Evolutionary conservation across 2,329 filamentous ascomycete species (phyloP).

Genomic region (Colletotrichum sp.): DNA sequence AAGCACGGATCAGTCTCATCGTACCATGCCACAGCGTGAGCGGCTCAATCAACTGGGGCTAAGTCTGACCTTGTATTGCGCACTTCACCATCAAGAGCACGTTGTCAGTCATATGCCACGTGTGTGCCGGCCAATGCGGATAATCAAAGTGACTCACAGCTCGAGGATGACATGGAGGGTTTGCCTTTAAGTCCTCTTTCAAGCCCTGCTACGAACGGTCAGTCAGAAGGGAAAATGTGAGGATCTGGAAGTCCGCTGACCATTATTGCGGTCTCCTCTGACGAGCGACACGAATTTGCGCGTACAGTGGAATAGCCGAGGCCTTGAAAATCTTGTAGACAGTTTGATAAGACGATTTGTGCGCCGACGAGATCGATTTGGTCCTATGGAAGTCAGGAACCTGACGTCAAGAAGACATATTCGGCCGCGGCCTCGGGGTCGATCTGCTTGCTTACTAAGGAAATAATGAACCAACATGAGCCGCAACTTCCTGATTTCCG

Average conservation of each 20-base stretch:
- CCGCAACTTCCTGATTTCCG: not conserved
- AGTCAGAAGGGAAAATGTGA: not conserved
- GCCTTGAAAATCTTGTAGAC: not conserved
- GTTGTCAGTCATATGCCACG: not conserved
- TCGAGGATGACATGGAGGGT: conserved; percentile 84
- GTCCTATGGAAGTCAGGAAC: not conserved
- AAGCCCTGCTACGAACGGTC: conserved; percentile 32
- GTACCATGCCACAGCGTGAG: not conserved
- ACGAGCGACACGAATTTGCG: not conserved
- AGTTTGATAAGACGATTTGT: not conserved
- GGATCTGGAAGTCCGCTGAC: not conserved
- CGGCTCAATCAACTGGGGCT: not conserved
- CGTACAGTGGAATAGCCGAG: not conserved
- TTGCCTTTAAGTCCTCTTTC: conserved; percentile 73
- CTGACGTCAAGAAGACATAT: not conserved
- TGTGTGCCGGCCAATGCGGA: not conserved
- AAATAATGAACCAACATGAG: not conserved
- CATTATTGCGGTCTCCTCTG: not conserved
- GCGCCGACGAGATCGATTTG: not conserved
- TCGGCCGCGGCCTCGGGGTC: not conserved
- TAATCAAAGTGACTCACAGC: conserved; percentile 61
- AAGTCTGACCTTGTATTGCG: not conserved
- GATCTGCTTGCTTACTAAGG: not conserved
- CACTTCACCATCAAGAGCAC: not conserved
- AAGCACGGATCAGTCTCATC: not conserved